phyloP scores from a whole-genome alignment of 2,329 filamentous ascomycete genomes.

The Sporothrix humicola region DNA sequence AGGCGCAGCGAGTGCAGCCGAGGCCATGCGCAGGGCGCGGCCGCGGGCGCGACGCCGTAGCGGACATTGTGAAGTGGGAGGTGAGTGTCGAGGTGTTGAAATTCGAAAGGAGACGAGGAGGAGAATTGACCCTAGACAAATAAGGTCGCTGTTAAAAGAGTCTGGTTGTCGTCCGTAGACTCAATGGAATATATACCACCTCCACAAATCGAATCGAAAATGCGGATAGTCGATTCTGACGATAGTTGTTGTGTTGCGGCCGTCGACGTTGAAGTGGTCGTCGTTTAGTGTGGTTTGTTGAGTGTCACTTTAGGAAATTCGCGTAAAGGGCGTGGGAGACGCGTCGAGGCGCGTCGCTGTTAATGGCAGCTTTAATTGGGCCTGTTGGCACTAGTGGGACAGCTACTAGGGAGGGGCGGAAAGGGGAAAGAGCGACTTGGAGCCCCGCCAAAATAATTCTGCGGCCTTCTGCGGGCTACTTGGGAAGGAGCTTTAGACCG shows the following conservation, averaged over 20 bases:
- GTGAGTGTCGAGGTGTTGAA: background rate
- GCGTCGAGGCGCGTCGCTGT: slow-evolving; percentile 49
- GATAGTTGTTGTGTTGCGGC: slow-evolving; percentile 4
- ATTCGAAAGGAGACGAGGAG: background rate
- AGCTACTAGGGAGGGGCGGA: background rate
- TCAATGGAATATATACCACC: background rate
- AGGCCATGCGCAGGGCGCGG: slow-evolving; percentile 78
- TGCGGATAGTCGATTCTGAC: background rate
- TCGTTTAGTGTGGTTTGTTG: background rate
- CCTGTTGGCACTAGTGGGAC: slow-evolving; percentile 23
- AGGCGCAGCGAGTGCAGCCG: slow-evolving; percentile 84
- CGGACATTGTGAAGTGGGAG: slow-evolving; percentile 20
- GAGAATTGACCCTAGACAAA: background rate
- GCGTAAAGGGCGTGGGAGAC: slow-evolving; percentile 42
- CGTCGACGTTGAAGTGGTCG: slow-evolving; percentile 1
- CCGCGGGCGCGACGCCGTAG: slow-evolving; percentile 57
- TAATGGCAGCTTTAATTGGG: slow-evolving; percentile 31
- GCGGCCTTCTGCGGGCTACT: background rate
- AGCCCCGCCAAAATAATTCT: slow-evolving; percentile 20
- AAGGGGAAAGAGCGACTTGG: background rate
- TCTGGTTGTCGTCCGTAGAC: background rate
- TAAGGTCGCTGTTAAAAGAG: background rate
- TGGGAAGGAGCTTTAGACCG: background rate
- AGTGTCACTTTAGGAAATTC: background rate
- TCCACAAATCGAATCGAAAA: background rate